phyloP scores from a whole-genome alignment of 352 stramenopile genomes.

The Pythium aristosporum region DNA sequence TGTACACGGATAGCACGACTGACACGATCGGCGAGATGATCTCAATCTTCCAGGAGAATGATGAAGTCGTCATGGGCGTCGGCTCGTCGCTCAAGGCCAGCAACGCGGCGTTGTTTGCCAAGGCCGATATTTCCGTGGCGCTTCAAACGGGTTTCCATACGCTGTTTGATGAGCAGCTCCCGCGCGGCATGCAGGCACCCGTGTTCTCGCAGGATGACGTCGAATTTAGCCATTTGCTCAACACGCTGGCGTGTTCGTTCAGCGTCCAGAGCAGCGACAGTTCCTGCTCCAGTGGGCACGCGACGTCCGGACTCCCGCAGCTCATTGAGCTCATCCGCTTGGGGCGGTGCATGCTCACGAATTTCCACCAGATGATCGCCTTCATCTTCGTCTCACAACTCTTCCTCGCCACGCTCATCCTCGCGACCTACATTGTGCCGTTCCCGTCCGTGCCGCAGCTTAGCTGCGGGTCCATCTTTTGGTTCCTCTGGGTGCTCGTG shows the following conservation, averaged over 20 bases:
- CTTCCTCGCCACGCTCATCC: slow-evolving; percentile 73
- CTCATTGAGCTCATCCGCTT: slow-evolving; percentile 82
- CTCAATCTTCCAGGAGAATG: slow-evolving; percentile 81
- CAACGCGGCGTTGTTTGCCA: slow-evolving; percentile 77
- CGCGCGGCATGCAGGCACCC: slow-evolving; percentile 51
- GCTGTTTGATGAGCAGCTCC: slow-evolving; percentile 70
- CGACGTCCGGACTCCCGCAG: slow-evolving; percentile 47
- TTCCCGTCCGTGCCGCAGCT: slow-evolving; percentile 78
- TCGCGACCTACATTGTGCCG: slow-evolving; percentile 62
- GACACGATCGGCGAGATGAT: slow-evolving; percentile 95
- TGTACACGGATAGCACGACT: slow-evolving; percentile 98
- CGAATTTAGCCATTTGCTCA: slow-evolving; percentile 82
- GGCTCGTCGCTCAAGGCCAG: slow-evolving; percentile 73
- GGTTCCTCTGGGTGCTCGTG: slow-evolving; percentile 80
- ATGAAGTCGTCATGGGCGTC: slow-evolving; percentile 82
- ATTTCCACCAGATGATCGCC: slow-evolving; percentile 78
- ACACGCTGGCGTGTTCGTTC: slow-evolving; percentile 79
- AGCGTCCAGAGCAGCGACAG: slow-evolving; percentile 51
- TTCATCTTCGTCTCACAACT: slow-evolving; percentile 88
- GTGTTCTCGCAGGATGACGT: slow-evolving; percentile 73
- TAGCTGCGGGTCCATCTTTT: slow-evolving; percentile 78
- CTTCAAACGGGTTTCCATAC: slow-evolving; percentile 65
- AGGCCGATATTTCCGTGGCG: slow-evolving; percentile 68
- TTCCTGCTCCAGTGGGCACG: slow-evolving; percentile 19
- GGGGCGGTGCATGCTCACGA: slow-evolving; percentile 76